A percentile compares a stretch with the other conserved stretches of the same genome.
Evolutionary conservation across 2,329 filamentous ascomycete genomes (phyloP).

Genomic region (Colletotrichum camelliae): DNA sequence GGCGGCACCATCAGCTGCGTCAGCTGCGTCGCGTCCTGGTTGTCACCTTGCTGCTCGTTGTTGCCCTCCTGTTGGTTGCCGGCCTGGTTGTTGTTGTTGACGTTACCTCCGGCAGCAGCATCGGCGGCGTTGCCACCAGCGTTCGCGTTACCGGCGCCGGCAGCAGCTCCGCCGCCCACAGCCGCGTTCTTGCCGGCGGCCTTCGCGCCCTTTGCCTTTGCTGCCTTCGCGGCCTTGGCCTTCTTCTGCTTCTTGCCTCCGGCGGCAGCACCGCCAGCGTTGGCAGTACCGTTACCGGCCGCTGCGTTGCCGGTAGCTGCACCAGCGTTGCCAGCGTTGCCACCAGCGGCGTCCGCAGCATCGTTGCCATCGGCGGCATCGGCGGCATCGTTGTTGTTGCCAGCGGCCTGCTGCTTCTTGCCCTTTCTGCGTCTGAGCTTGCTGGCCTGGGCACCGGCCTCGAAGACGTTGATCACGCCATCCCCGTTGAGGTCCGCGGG

Average conservation of each 20-base stretch:
- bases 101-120: neutral
- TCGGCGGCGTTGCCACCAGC: neutral
- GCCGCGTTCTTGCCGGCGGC: neutral
- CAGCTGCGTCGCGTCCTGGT: neutral
- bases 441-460: neutral
- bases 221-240: neutral
- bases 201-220: neutral
- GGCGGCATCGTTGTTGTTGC: neutral
- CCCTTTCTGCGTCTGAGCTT: neutral
- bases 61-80: neutral
- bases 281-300: neutral
- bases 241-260: neutral
- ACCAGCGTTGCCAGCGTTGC: neutral
- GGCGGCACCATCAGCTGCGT: neutral
- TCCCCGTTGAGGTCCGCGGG: neutral
- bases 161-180: neutral
- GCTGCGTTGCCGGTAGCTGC: neutral
- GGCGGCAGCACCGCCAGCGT: neutral
- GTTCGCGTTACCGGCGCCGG: neutral
- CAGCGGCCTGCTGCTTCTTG: neutral
- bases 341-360: neutral
- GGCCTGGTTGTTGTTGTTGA: neutral
- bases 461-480: conserved; percentile 20
- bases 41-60: neutral
- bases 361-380: neutral